Conservation (phyloP, 257 asterid genomes). For the Voacanga thouarsii region DNA sequence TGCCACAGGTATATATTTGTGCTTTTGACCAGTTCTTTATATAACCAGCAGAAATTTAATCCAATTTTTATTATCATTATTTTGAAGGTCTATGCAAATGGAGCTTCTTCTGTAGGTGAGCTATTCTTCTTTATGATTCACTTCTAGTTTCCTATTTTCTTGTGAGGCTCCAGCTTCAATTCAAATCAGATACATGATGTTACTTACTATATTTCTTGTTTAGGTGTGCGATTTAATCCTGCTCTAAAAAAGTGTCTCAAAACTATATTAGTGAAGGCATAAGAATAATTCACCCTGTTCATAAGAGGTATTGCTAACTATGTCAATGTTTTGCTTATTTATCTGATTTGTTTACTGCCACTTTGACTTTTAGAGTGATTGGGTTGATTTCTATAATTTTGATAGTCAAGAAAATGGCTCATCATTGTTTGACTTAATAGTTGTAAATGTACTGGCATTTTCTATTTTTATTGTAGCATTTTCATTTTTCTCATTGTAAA, state of each 20-base stretch:
- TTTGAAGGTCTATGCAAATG: conserved; percentile 50
- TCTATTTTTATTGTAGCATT: too few species aligned
- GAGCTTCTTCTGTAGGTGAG: conserved; percentile 59
- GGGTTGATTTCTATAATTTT: too few species aligned
- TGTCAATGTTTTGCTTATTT: not conserved
- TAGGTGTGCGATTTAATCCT: conserved; percentile 43
- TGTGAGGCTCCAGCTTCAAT: not conserved
- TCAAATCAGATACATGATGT: not conserved
- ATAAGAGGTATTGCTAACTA: conserved; percentile 44
- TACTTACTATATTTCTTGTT: conserved; percentile 19
- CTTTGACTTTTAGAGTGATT: too few species aligned
- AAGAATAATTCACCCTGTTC: conserved; percentile 43
- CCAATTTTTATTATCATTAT: conserved; percentile 27
- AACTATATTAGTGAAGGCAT: conserved; percentile 71
- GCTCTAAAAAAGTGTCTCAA: conserved; percentile 36
- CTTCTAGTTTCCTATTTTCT: conserved; percentile 12
- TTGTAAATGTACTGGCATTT: too few species aligned
- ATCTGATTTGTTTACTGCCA: not conserved
- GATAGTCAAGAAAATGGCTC: too few species aligned
- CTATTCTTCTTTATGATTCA: conserved; percentile 6
- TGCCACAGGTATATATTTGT: not conserved
- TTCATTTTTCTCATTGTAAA: not conserved
- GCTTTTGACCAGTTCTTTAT: not conserved
- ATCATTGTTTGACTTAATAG: too few species aligned
- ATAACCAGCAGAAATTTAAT: conserved; percentile 10